Conservation (phyloP, 2,329 filamentous ascomycete species). For the Neoscytalidium dimidiatum region DNA sequence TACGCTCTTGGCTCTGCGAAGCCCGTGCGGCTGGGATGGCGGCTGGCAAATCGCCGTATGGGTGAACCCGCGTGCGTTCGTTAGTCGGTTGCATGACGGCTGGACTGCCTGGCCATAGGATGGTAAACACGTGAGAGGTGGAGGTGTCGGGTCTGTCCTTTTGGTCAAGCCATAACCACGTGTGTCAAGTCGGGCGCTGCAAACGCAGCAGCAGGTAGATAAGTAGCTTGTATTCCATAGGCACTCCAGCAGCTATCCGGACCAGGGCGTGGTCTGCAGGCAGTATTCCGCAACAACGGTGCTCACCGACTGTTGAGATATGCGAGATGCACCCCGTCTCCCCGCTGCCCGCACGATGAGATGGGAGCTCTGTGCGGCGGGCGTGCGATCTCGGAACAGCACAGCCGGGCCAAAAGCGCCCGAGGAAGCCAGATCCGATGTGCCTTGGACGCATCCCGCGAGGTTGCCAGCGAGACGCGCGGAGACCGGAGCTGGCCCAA, state of each 20-base stretch:
- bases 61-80: neutral
- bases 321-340: constrained; percentile 11
- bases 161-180: constrained; percentile 5
- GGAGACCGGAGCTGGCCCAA: neutral
- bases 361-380: neutral
- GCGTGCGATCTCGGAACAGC: neutral
- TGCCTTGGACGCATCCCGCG: neutral
- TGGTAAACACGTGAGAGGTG: neutral
- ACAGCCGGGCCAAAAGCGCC: constrained; percentile 6
- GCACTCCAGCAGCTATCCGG: constrained; percentile 1
- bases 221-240: constrained; percentile 5
- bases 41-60: neutral
- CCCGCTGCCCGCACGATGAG: neutral
- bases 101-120: neutral
- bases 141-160: neutral
- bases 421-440: constrained; percentile 4
- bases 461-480: neutral
- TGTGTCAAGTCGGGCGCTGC: constrained; percentile 3
- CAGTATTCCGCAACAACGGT: constrained; percentile 6
- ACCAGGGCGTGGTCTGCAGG: neutral
- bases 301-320: constrained; percentile 17
- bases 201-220: constrained; percentile 10
- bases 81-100: constrained; percentile 3
- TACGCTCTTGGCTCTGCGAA: neutral
- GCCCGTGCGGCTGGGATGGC: neutral